Conservation (phyloP, 2,329 filamentous ascomycete species). For the Dactylellina sp. region DNA sequence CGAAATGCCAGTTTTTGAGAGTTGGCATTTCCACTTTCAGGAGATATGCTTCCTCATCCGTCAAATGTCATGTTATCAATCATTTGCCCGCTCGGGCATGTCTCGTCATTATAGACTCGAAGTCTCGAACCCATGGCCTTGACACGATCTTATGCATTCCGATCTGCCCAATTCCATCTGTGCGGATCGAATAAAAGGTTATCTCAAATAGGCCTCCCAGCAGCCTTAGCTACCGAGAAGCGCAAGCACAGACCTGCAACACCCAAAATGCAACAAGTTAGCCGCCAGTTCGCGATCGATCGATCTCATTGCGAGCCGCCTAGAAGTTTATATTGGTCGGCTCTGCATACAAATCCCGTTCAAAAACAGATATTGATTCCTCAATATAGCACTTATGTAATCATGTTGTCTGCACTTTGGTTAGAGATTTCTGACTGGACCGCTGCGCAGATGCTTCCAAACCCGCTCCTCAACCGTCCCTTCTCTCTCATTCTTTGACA, state of each 20-base stretch:
- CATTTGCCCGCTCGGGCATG: background rate
- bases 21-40: too few relatives aligned
- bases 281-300: constrained; percentile 26
- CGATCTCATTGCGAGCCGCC: background rate
- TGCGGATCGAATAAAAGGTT: background rate
- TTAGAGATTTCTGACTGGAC: constrained; percentile 27
- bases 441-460: constrained; percentile 48
- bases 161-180: background rate
- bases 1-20: too few relatives aligned
- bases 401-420: background rate
- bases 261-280: constrained; percentile 46
- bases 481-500: background rate
- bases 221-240: background rate
- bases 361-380: background rate
- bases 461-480: constrained; percentile 35
- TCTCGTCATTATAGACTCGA: background rate
- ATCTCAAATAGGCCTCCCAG: too few relatives aligned
- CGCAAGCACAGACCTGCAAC: constrained; percentile 15
- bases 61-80: too few relatives aligned
- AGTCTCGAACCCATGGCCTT: background rate
- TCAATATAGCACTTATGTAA: background rate
- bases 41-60: too few relatives aligned
- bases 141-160: constrained; percentile 6
- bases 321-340: too few relatives aligned
- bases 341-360: too few relatives aligned